Conservation (phyloP, 2,329 filamentous ascomycete genomes). For the Pseudomassariella vexata region DNA sequence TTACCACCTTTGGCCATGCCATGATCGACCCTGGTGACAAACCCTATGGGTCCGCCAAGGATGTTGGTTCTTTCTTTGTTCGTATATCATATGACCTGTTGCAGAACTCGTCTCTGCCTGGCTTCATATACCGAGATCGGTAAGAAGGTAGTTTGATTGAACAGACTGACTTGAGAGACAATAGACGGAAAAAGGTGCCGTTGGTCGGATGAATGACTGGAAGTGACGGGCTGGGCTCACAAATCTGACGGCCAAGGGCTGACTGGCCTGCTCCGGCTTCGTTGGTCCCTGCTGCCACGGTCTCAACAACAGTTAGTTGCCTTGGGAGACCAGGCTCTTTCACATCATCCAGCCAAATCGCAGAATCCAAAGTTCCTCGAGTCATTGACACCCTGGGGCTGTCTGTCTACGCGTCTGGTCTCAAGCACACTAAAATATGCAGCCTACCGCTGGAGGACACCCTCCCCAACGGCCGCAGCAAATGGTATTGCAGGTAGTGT, state of each 20-base stretch:
- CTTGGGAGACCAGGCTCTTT: too few species aligned
- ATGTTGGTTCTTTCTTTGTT: too few species aligned
- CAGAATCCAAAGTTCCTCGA: constrained; percentile 26
- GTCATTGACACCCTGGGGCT: constrained; percentile 27
- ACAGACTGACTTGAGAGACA: constrained; percentile 8
- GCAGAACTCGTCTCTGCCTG: constrained; percentile 7
- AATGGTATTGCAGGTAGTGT: constrained; percentile 19
- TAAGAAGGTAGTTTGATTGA: constrained; percentile 7
- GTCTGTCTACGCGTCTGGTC: constrained; percentile 23
- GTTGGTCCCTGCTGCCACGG: too few species aligned
- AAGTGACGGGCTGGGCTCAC: constrained; percentile 4
- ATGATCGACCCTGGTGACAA: constrained; percentile 8
- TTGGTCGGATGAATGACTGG: constrained; percentile 3
- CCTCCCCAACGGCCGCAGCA: constrained; percentile 15
- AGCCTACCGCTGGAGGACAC: constrained; percentile 26
- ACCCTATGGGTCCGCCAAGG: too few species aligned
- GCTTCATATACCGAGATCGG: constrained; percentile 8
- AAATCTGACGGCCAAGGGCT: too few species aligned
- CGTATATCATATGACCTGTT: constrained; percentile 11
- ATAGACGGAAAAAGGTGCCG: constrained; percentile 9
- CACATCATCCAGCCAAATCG: too few species aligned
- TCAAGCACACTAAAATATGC: constrained; percentile 29
- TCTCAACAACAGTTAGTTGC: too few species aligned
- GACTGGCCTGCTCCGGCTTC: too few species aligned
- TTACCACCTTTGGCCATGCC: constrained; percentile 14